phyloP scores from a whole-genome alignment of 2,329 filamentous ascomycete species.

The Verticillium dahliae region DNA sequence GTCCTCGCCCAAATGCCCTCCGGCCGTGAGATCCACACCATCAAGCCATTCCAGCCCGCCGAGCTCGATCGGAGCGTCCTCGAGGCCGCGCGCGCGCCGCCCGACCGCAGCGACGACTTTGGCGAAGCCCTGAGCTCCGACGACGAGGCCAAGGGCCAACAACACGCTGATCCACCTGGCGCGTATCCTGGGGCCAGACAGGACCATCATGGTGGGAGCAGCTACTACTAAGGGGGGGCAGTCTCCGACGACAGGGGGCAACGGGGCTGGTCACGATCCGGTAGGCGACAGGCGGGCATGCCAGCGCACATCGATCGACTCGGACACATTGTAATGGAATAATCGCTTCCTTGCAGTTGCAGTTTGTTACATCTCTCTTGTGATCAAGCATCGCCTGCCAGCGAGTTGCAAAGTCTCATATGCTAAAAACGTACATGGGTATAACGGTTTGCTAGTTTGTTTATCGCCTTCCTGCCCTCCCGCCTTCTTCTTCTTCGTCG shows the following conservation, averaged over 20 bases:
- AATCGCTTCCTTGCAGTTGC: background rate
- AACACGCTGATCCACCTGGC: conserved; percentile 30
- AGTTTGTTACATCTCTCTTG: background rate
- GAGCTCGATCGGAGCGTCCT: conserved; percentile 59
- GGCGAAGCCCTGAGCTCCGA: conserved; percentile 29
- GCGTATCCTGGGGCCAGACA: conserved; percentile 42
- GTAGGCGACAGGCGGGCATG: background rate
- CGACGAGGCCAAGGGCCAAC: conserved; percentile 20
- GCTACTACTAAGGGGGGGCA: conserved; percentile 25
- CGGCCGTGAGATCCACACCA: conserved; percentile 75
- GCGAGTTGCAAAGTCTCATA: background rate
- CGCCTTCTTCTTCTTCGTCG: too few species aligned
- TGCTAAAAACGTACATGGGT: background rate
- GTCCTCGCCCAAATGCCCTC: conserved; percentile 77
- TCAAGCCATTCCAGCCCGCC: conserved; percentile 62
- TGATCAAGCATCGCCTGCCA: background rate
- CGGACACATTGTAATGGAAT: background rate
- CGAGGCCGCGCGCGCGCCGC: conserved; percentile 51
- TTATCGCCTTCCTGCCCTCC: background rate
- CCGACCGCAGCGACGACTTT: conserved; percentile 31
- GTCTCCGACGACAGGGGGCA: too few species aligned
- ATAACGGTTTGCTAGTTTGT: background rate
- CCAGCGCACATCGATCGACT: background rate
- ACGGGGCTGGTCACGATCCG: background rate
- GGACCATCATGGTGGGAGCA: conserved; percentile 31